phyloP scores from a whole-genome alignment of 441 rosid species.

The Arabidopsis hybrid region DNA sequence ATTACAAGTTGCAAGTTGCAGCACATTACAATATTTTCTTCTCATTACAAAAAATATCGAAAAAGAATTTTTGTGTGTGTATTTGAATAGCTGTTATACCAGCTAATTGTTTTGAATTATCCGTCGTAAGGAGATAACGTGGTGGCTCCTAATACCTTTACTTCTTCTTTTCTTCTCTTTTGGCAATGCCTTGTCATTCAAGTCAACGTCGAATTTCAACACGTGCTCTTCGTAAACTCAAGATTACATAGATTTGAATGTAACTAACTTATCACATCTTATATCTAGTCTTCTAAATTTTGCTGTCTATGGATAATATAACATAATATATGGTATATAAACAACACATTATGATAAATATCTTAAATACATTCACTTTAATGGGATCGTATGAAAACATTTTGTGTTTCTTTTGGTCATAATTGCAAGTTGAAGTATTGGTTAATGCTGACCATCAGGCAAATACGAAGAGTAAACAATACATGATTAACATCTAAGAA shows the following conservation, averaged over 20 bases:
- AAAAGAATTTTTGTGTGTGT: not conserved
- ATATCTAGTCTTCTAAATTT: not conserved
- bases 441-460: not conserved
- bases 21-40: not conserved
- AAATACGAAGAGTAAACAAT: not conserved
- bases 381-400: not conserved
- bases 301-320: not conserved
- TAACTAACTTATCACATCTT: not conserved
- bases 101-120: constrained; percentile 9
- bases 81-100: not conserved
- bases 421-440: not conserved
- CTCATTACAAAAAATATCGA: not conserved
- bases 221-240: constrained; percentile 31
- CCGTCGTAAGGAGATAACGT: constrained; percentile 22
- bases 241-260: not conserved
- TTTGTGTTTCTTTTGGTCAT: not conserved
- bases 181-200: constrained; percentile 22
- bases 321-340: not conserved
- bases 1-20: not conserved
- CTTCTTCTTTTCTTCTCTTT: not conserved
- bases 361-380: not conserved
- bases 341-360: not conserved
- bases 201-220: constrained; percentile 28
- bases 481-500: not conserved
- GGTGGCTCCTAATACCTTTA: constrained; percentile 23